Base-by-base conservation (phyloP, 208 protist species). In the Phytomonas francai region DNA sequence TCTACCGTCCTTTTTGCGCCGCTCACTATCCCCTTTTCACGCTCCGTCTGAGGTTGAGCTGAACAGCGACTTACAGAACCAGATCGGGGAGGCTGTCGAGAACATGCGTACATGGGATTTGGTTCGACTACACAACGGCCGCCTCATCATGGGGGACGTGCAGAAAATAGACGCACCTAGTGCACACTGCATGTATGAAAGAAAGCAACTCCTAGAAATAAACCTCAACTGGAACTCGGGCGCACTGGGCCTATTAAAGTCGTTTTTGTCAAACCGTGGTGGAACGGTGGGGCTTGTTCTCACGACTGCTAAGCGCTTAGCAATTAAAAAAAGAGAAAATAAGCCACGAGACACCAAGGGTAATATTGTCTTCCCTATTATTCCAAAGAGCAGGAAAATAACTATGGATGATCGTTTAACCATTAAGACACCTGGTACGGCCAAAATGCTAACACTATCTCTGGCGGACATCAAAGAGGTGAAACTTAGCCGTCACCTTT, bases 91-190 rank as follows among this genome's bases (percentile, higher is more conserved):
- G 25, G 81, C 77, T 25, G 61, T 95, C n/a, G 77, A 89, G 14
- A 72, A 79, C 30, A 72, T 95, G 72, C 83, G 90, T 31, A 95
- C 90, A 28, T 95, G 90, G 88, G 90, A 95, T 54, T 65, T 91
- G n/a, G 58, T 95, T 31, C 86, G 87, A 75, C 74, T 93, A 27
- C 84, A 92, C 67, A 80, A 91, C 45, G 77, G 84, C 11, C 66
- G 71, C 7, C 63, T 92, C 28, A 51, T 91, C 33, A 85, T 80
- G 4, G 90, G 90, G 4, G 90, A 95, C 59, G 71, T 95, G 25
- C 71, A 75, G 31, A 63, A 67, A 30, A 72, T 95, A 14, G 65
- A 77, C 54, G 72, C 72, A 7, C 86, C 86, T 3, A 86, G 73
- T 25, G 79, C 78, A 1, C 67, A 70, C 51, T 82, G 79, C 67